Evolutionary conservation across 2,329 filamentous ascomycete genomes (phyloP), one percentile per base, ranked within the genome.

Genomic region (Colletotrichum lupini): DNA sequence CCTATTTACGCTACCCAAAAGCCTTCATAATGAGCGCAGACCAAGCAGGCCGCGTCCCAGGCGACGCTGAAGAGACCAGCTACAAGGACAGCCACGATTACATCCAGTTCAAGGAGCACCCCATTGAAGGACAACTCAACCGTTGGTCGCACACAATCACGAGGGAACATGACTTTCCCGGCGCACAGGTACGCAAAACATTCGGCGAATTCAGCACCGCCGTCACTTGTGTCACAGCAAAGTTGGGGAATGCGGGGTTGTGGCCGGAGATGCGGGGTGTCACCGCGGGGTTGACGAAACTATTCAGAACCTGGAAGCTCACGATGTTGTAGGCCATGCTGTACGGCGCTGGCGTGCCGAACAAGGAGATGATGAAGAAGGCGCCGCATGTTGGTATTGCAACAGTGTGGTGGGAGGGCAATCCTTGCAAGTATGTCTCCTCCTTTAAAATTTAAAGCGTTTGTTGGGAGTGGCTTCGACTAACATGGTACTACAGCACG

Each of bases 331-430:
- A 95, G 93, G 95, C 96, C 55, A 98, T 98, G 96, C 89, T 98
- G 26, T 98, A 97, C 83, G 95, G 94, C 16, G 95, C 96, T 9
- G 96, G 96, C 28, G 93, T 98, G 42, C 94, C 95, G 1, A 90
- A 95, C 80, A 88, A 91, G 78, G 87, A 97, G 68, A 91, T 92
- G 79, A 97, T 98, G 94, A 95, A 96, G 84, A 96, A 89, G 70
- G 93, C 93, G 66, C 94, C 96, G 14, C 96, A 98, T 76, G 94
- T 98, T 30, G 96, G 96, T 71, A 91, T 98, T 79, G 93, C 95
- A 8, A 95, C 93, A 5, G 94, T 98, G 5, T 98, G 95, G 95
- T 98, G 95, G 95, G 95, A 98, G 83, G 96, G 96, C 32, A 98
- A 98, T 81, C 94, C 96, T 49, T 98, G 95, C 91, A 98, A 98